A percentile compares a stretch with the other conserved stretches of the same genome.
These are phyloP conservation scores for Cornus suecica DNA, from an alignment of 148 eudicot species.

Conservation along the genomic window DNA sequence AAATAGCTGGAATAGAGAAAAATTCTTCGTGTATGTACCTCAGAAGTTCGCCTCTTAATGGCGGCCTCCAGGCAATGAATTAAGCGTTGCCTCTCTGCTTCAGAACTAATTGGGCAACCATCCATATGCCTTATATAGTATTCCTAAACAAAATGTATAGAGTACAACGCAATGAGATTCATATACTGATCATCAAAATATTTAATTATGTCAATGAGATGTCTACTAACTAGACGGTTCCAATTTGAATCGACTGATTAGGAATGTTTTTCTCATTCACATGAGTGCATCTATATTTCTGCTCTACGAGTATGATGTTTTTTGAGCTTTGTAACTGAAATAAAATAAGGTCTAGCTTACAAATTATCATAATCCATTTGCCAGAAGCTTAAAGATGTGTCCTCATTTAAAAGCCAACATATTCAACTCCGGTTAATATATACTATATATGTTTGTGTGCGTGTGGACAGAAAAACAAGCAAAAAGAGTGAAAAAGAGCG, in stretches of 20 bases:
- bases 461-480: too few species aligned
- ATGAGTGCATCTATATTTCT: too few species aligned
- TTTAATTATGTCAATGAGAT: background rate
- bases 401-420: background rate
- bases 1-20: background rate
- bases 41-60: slow-evolving; percentile 71
- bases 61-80: slow-evolving; percentile 88
- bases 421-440: background rate
- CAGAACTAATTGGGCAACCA: slow-evolving; percentile 81
- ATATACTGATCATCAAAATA: background rate
- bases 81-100: slow-evolving; percentile 84
- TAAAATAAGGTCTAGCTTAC: background rate
- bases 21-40: slow-evolving; percentile 39
- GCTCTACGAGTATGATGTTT: too few species aligned
- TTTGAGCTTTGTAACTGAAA: too few species aligned
- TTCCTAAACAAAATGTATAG: slow-evolving; percentile 41
- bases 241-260: too few species aligned
- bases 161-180: background rate
- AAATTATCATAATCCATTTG: background rate
- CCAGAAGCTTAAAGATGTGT: background rate
- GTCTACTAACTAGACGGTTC: too few species aligned
- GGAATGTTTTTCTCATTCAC: too few species aligned
- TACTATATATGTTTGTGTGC: too few species aligned
- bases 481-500: too few species aligned
- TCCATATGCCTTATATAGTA: slow-evolving; percentile 80